Evolutionary conservation across 2,329 filamentous ascomycete genomes (phyloP).

Genomic region (Fonsecaea pedrosoi): DNA sequence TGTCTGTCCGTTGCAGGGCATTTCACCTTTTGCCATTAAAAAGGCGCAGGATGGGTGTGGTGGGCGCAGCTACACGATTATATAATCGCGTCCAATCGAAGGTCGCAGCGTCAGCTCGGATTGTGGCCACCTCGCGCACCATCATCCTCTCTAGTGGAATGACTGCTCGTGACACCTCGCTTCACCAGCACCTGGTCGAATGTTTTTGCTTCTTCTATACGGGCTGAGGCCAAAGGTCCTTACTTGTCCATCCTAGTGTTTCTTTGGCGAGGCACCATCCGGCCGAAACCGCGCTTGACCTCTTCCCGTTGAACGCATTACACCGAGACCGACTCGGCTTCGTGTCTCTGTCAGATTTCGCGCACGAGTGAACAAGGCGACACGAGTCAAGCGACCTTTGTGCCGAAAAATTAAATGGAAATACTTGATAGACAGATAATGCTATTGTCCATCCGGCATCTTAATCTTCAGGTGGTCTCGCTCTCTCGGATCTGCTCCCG

Average conservation of each 20-base stretch:
- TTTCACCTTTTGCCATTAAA: not conserved
- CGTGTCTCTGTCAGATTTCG: not conserved
- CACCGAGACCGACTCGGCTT: not conserved
- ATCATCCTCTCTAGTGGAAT: no score
- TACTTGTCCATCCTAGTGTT: not conserved
- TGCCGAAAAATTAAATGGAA: constrained; percentile 12
- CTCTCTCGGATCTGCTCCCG: not conserved
- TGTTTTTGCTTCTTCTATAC: not conserved
- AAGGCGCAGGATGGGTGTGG: not conserved
- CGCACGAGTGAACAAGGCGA: not conserved
- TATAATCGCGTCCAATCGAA: not conserved
- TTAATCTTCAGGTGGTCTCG: not conserved
- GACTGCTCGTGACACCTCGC: not conserved
- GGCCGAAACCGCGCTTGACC: not conserved
- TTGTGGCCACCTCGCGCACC: no score
- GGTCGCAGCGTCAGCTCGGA: not conserved
- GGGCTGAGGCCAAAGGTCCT: not conserved
- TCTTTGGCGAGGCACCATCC: not conserved
- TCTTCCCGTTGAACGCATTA: not conserved
- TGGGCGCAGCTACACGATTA: not conserved
- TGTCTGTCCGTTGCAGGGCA: not conserved
- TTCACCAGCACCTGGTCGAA: not conserved
- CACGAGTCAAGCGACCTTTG: not conserved
- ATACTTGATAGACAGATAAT: not conserved
- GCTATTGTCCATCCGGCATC: not conserved